These are phyloP conservation scores for Fusarium protoensiforme DNA, from an alignment of 2,329 filamentous ascomycete genomes.

Conservation along the genomic window DNA sequence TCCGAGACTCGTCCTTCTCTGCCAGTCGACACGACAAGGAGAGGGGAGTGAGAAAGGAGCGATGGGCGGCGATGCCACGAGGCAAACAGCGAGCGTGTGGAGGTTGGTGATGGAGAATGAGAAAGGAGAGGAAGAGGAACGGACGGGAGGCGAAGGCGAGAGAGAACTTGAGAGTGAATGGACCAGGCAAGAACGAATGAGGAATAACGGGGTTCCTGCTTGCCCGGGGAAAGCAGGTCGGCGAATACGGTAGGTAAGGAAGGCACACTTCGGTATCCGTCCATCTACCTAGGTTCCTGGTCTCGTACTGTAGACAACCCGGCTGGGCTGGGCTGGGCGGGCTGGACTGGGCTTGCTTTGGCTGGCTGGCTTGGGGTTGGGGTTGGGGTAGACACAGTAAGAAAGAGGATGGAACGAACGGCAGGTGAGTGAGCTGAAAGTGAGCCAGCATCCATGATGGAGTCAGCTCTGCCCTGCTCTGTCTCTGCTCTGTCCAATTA, in stretches of 20 bases:
- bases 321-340: background rate
- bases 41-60: slow-evolving; percentile 25
- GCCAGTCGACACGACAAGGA: slow-evolving; percentile 4
- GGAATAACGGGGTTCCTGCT: slow-evolving; percentile 19
- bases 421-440: background rate
- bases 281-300: background rate
- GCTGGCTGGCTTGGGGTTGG: background rate
- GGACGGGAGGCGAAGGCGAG: slow-evolving; percentile 2
- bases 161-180: slow-evolving; percentile 7
- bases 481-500: background rate
- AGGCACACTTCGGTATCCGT: slow-evolving; percentile 14
- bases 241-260: slow-evolving; percentile 23
- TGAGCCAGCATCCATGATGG: background rate
- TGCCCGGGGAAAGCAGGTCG: slow-evolving; percentile 15
- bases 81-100: slow-evolving; percentile 25
- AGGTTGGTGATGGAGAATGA: slow-evolving; percentile 19
- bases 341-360: background rate
- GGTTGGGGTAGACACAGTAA: background rate
- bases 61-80: slow-evolving; percentile 9
- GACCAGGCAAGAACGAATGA: slow-evolving; percentile 15
- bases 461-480: background rate
- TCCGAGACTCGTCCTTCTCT: slow-evolving; percentile 18
- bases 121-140: slow-evolving; percentile 20
- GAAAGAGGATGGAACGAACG: background rate
- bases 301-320: background rate